A percentile compares a stretch with the other conserved stretches of the same genome.
phyloP scores from a whole-genome alignment of 73 alveolate species.

The Symbiodinium pilosum region DNA sequence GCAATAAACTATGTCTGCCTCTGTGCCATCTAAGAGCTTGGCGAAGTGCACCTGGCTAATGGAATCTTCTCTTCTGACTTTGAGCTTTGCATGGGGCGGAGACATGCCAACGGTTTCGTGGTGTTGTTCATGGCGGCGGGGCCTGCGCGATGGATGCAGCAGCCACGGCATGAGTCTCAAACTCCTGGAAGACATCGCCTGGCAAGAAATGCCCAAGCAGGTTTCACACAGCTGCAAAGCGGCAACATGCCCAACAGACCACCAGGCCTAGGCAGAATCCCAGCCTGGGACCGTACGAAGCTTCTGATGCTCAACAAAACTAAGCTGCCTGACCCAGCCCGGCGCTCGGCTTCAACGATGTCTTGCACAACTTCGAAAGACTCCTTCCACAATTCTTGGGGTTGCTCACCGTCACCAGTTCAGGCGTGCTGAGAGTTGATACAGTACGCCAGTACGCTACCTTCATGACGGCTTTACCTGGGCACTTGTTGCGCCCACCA shows the following conservation, averaged over 20 bases:
- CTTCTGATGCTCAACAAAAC: neutral
- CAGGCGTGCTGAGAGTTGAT: too few species aligned
- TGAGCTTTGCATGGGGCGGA: too few species aligned
- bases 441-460: too few species aligned
- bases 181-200: slow-evolving; percentile 95
- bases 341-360: slow-evolving; percentile 92
- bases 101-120: too few species aligned
- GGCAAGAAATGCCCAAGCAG: neutral
- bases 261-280: neutral
- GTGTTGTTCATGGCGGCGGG: too few species aligned
- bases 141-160: slow-evolving; percentile 97
- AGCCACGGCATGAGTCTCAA: slow-evolving; percentile 96
- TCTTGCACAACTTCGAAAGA: slow-evolving; percentile 2
- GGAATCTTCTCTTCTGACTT: too few species aligned
- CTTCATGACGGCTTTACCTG: too few species aligned
- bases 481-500: too few species aligned
- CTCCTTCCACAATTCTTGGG: too few species aligned
- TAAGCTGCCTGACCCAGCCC: neutral
- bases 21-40: slow-evolving; percentile 95
- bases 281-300: neutral
- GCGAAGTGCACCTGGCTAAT: slow-evolving; percentile 97
- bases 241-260: neutral
- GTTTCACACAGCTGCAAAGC: neutral
- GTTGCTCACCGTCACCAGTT: too few species aligned
- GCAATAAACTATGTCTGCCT: slow-evolving; percentile 64